Evolutionary conservation across 352 stramenopile genomes (phyloP).

Genomic region (Pythium sp.): DNA sequence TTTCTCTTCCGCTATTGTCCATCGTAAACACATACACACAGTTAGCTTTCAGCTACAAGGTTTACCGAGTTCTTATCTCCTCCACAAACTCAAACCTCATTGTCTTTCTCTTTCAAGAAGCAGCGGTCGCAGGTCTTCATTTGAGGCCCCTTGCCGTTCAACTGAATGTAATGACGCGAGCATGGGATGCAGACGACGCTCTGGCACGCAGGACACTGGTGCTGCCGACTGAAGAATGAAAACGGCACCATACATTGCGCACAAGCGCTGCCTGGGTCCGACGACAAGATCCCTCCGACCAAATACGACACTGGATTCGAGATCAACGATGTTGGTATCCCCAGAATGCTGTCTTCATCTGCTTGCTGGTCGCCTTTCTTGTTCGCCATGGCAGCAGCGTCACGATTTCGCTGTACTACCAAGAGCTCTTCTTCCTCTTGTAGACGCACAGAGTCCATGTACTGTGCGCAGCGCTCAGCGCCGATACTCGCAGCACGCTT

Average conservation of each 20-base stretch:
- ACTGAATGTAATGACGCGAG: constrained; percentile 49
- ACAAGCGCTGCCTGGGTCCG: constrained; percentile 27
- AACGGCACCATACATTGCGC: constrained; percentile 61
- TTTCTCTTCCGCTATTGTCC: constrained; percentile 34
- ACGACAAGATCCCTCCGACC: constrained; percentile 51
- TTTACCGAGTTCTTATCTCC: neutral
- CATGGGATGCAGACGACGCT: constrained; percentile 56
- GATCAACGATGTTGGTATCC: constrained; percentile 51
- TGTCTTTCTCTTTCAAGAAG: constrained; percentile 70
- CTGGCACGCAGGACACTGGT: constrained; percentile 47
- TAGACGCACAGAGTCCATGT: constrained; percentile 40
- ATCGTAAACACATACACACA: neutral
- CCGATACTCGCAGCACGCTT: constrained; percentile 47
- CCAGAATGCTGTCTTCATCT: constrained; percentile 41
- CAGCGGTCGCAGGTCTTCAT: constrained; percentile 70
- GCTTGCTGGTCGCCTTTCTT: constrained; percentile 17
- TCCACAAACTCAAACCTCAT: constrained; percentile 26
- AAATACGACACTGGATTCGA: constrained; percentile 66
- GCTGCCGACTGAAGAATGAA: constrained; percentile 71
- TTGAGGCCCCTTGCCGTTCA: constrained; percentile 38
- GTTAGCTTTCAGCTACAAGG: neutral
- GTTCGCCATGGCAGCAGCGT: constrained; percentile 11
- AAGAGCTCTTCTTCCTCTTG: constrained; percentile 47
- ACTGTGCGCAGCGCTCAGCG: constrained; percentile 32
- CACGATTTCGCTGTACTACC: constrained; percentile 33